phyloP scores from a whole-genome alignment of 176 grass and related monocot genomes.

The Coix lacrymajobi region DNA sequence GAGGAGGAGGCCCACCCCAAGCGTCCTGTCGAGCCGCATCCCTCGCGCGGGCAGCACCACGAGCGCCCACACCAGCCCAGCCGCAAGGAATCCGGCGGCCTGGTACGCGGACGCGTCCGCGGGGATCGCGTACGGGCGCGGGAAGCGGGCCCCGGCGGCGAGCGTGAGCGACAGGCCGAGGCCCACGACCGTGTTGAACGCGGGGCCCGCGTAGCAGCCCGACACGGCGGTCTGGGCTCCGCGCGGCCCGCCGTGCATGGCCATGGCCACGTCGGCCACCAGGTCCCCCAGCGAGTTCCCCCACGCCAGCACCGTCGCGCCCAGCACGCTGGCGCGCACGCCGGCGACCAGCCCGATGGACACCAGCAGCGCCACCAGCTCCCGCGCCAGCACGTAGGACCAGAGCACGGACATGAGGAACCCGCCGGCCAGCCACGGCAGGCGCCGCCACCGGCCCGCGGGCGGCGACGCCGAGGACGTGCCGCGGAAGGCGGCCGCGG shows the following conservation, averaged over 20 bases:
- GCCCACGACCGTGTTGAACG: constrained; percentile 67
- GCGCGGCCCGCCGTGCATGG: constrained; percentile 11
- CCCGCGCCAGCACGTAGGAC: constrained; percentile 63
- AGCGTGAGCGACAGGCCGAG: constrained; percentile 61
- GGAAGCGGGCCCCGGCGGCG: constrained; percentile 34
- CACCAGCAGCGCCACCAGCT: constrained; percentile 59
- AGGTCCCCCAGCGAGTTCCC: constrained; percentile 82
- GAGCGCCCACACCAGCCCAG: constrained; percentile 49
- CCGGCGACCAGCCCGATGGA: constrained; percentile 41
- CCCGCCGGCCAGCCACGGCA: constrained; percentile 56
- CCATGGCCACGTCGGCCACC: constrained; percentile 60
- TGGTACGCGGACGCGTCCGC: constrained; percentile 38
- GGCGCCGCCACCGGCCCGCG: not conserved
- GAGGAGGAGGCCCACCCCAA: constrained; percentile 48
- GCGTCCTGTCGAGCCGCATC: constrained; percentile 55
- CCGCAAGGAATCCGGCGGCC: constrained; percentile 53
- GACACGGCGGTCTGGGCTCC: constrained; percentile 63
- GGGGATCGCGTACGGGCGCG: constrained; percentile 34
- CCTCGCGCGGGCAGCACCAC: constrained; percentile 43
- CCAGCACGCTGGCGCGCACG: constrained; percentile 43
- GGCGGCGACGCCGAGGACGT: constrained; percentile 24
- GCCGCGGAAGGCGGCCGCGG: not conserved
- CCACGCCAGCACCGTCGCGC: constrained; percentile 74
- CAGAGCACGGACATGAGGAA: constrained; percentile 77
- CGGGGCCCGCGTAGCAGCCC: constrained; percentile 64